Percentiles rank a stretch among this genome's conserved stretches.
Conservation (phyloP, 495 filamentous ascomycete genomes). For the Copromyces sp. region DNA sequence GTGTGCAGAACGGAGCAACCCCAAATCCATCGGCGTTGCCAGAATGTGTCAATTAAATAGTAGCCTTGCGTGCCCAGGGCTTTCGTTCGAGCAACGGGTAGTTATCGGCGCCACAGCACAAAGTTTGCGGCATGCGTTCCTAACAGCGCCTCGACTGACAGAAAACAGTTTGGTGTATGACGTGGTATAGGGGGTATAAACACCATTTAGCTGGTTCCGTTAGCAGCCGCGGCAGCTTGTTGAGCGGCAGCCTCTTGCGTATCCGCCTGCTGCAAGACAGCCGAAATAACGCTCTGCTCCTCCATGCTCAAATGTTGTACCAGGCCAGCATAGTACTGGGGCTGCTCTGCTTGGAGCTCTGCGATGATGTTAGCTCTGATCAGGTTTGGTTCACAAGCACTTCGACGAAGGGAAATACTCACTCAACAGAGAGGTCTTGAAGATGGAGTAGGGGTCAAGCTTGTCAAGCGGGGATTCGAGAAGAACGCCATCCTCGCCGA, state of each 20-base stretch:
- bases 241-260: conserved; percentile 29
- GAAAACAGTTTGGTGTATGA: background rate
- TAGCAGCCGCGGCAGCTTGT: conserved; percentile 14
- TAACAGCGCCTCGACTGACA: background rate
- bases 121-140: background rate
- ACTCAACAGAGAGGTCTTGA: conserved; percentile 75
- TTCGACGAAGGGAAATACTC: conserved; percentile 29
- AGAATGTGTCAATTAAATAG: background rate
- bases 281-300: conserved; percentile 72
- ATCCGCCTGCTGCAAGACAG: conserved; percentile 73
- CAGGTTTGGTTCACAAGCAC: background rate
- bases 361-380: conserved; percentile 16
- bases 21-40: background rate
- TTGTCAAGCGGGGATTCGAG: conserved; percentile 91
- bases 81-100: background rate
- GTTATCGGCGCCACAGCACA: background rate
- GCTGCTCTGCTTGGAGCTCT: conserved; percentile 87
- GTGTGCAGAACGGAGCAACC: background rate
- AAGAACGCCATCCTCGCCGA: conserved; percentile 82
- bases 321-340: conserved; percentile 73
- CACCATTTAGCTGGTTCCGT: conserved; percentile 20
- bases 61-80: background rate
- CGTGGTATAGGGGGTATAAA: background rate
- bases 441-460: conserved; percentile 84
- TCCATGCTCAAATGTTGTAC: conserved; percentile 68